Evolutionary conservation across 805 yeast genomes (phyloP).

Genomic region (Cyberlindnera saturnus): DNA sequence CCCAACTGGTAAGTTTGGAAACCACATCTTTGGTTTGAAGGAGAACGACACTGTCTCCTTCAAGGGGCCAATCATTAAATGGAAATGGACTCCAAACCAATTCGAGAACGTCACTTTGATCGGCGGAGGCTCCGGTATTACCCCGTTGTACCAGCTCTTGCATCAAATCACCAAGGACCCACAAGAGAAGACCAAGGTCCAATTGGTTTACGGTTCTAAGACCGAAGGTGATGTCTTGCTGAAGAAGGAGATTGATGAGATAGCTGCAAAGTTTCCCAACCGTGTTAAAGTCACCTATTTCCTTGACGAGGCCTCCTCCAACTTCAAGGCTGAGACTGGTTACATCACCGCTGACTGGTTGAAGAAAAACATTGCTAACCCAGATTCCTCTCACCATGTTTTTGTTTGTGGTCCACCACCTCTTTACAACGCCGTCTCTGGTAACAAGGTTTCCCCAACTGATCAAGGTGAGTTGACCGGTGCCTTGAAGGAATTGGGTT

Average conservation of each 20-base stretch:
- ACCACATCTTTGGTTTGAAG: conserved; percentile 64
- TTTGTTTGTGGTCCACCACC: conserved; percentile 97
- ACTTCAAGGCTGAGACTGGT: conserved; percentile 55
- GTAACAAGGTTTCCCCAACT: conserved; percentile 73
- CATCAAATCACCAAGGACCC: conserved; percentile 75
- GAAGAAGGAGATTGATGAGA: conserved; percentile 66
- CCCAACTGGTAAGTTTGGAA: conserved; percentile 77
- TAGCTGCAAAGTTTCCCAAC: conserved; percentile 64
- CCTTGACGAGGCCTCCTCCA: conserved; percentile 52
- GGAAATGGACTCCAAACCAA: conserved; percentile 85
- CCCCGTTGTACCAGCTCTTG: conserved; percentile 88
- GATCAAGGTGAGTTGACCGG: conserved; percentile 97
- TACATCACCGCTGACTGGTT: conserved; percentile 74
- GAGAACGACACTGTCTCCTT: conserved; percentile 78
- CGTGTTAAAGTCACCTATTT: conserved; percentile 76
- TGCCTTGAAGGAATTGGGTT: conserved; percentile 82
- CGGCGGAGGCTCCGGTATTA: conserved; percentile 97
- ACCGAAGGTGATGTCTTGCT: conserved; percentile 76
- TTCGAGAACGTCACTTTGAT: conserved; percentile 73
- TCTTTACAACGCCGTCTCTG: conserved; percentile 81
- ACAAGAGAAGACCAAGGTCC: conserved; percentile 81
- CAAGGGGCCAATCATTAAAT: conserved; percentile 91
- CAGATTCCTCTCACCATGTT: conserved; percentile 64
- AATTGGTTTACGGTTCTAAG: conserved; percentile 74
- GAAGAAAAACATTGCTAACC: conserved; percentile 52